These are phyloP conservation scores for Gossypium davidsonii DNA, from an alignment of 441 rosid genomes.

Conservation along the genomic window DNA sequence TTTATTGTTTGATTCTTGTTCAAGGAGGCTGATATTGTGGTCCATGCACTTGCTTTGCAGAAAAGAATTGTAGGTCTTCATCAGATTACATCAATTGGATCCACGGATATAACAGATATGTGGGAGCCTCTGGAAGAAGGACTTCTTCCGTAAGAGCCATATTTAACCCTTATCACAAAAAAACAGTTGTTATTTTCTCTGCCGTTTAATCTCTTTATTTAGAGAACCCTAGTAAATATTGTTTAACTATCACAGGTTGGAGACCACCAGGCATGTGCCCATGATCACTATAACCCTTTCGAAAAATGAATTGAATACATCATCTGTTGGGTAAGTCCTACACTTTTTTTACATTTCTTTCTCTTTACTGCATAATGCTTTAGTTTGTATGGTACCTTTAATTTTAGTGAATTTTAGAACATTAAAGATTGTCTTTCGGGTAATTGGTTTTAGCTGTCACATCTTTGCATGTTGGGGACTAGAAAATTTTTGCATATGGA, in stretches of 20 bases:
- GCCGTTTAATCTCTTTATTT: neutral
- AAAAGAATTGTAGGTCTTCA: constrained; percentile 90
- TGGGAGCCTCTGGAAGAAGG: constrained; percentile 99
- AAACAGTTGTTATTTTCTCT: neutral
- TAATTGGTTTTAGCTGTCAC: neutral
- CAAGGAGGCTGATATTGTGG: constrained; percentile 5
- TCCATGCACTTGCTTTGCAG: constrained; percentile 28
- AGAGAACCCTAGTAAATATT: neutral
- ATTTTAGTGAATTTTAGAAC: neutral
- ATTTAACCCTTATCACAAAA: neutral
- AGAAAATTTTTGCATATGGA: neutral
- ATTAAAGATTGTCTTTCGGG: neutral
- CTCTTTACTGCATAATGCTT: neutral
- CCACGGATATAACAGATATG: constrained; percentile 83
- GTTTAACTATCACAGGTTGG: constrained; percentile 37
- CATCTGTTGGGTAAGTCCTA: constrained; percentile 61
- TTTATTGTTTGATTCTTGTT: neutral
- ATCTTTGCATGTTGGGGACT: neutral
- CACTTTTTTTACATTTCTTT: neutral
- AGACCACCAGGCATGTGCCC: constrained; percentile 92
- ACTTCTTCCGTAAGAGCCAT: constrained; percentile 67
- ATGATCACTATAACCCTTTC: constrained; percentile 82
- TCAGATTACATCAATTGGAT: constrained; percentile 70
- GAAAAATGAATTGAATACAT: constrained; percentile 54
- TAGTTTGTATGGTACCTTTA: neutral